Evolutionary conservation across 345 rosid species (phyloP).

Genomic region (Toxicodendron radicans): DNA sequence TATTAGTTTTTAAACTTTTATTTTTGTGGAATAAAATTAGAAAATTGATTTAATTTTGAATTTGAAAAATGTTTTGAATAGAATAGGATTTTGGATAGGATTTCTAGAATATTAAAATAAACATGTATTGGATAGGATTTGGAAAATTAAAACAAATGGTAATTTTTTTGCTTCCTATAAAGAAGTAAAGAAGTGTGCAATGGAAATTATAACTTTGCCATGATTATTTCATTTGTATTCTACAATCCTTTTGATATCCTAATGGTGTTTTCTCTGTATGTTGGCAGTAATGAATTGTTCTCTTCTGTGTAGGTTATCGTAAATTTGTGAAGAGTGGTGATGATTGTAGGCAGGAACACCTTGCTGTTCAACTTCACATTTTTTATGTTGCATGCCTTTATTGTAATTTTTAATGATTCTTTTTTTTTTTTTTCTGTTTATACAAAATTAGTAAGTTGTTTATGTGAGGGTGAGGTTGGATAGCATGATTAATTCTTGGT

Average conservation of each 20-base stretch:
- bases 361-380: slow-evolving; percentile 97
- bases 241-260: not conserved
- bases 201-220: not conserved
- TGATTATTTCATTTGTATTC: not conserved
- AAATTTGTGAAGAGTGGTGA: slow-evolving; percentile 84
- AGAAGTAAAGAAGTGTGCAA: too few relatives aligned
- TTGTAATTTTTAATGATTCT: not conserved
- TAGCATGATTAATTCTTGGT: not conserved
- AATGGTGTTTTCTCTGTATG: not conserved
- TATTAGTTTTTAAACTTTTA: too few relatives aligned
- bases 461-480: not conserved
- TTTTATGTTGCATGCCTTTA: slow-evolving; percentile 69
- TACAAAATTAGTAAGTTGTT: too few relatives aligned
- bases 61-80: too few relatives aligned
- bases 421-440: too few relatives aligned
- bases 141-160: too few relatives aligned
- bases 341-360: slow-evolving; percentile 99
- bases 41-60: too few relatives aligned
- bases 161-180: too few relatives aligned
- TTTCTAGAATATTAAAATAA: too few relatives aligned
- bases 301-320: slow-evolving; percentile 54
- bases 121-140: too few relatives aligned
- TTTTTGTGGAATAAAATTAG: too few relatives aligned
- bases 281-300: slow-evolving; percentile 16
- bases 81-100: too few relatives aligned